Evolutionary conservation across 108 stramenopile species (phyloP).

Genomic region (Cyclotella choctawhatcheeana): DNA sequence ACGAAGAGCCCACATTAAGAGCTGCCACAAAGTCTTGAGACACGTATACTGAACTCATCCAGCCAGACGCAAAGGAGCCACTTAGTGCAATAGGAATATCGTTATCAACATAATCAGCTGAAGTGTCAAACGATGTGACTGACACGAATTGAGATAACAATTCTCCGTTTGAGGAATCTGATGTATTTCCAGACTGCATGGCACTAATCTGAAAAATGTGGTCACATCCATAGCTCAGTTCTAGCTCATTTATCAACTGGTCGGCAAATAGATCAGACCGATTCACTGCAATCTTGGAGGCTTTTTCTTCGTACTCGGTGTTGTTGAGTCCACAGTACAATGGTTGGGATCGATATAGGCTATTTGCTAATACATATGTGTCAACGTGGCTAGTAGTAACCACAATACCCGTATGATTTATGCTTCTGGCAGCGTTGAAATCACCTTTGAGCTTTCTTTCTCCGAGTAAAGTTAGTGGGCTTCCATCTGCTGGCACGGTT

Average conservation of each 20-base stretch:
- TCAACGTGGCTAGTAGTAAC: constrained; percentile 41
- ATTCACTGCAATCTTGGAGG: constrained; percentile 41
- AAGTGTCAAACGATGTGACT: constrained; percentile 36
- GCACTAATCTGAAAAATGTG: constrained; percentile 47
- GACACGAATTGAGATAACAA: constrained; percentile 39
- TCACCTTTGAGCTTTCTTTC: constrained; percentile 44
- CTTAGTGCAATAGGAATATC: constrained; percentile 28
- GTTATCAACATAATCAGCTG: constrained; percentile 22
- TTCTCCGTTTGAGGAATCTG: constrained; percentile 25
- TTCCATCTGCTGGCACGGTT: constrained; percentile 45
- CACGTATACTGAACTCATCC: constrained; percentile 33
- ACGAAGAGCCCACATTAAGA: constrained; percentile 24
- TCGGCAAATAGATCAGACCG: constrained; percentile 37
- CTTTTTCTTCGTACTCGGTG: constrained; percentile 42
- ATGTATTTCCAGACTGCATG: constrained; percentile 42
- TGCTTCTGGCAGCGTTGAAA: constrained; percentile 40
- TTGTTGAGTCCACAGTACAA: constrained; percentile 49
- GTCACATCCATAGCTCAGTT: constrained; percentile 35
- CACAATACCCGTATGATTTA: constrained; percentile 27
- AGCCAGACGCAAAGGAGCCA: constrained; percentile 43
- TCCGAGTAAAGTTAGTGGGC: constrained; percentile 39
- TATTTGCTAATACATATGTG: constrained; percentile 27
- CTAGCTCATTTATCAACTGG: constrained; percentile 43
- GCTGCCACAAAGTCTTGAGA: constrained; percentile 42
- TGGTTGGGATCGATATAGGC: constrained; percentile 35